phyloP scores from a whole-genome alignment of 495 filamentous ascomycete genomes.

The Penicillium tannophilum region DNA sequence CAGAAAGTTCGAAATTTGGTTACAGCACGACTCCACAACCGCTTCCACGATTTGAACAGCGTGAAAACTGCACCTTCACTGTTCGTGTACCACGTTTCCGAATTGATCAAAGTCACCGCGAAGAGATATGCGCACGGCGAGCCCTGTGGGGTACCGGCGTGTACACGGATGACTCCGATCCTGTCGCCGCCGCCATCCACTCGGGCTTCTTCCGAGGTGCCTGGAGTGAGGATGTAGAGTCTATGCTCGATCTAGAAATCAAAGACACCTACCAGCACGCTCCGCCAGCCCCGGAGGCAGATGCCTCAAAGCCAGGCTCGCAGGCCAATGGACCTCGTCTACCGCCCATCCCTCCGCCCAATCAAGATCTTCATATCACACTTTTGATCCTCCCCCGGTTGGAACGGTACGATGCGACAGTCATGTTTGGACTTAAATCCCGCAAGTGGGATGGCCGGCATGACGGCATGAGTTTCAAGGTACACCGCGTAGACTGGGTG shows the following conservation, averaged over 20 bases:
- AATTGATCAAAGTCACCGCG: slow-evolving; percentile 64
- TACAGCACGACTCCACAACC: slow-evolving; percentile 73
- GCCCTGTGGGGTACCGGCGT: slow-evolving; percentile 91
- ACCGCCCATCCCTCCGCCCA: slow-evolving; percentile 45
- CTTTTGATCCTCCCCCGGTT: slow-evolving; percentile 79
- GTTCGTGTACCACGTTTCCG: slow-evolving; percentile 82
- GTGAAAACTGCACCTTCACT: slow-evolving; percentile 89
- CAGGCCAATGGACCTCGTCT: slow-evolving; percentile 36
- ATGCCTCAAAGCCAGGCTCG: slow-evolving; percentile 13
- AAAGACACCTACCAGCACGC: slow-evolving; percentile 46
- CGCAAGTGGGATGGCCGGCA: slow-evolving; percentile 70
- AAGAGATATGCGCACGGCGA: slow-evolving; percentile 76
- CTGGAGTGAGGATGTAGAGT: slow-evolving; percentile 75
- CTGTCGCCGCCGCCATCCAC: slow-evolving; percentile 91
- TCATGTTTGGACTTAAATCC: slow-evolving; percentile 76
- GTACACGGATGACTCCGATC: slow-evolving; percentile 95
- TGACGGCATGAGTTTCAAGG: slow-evolving; percentile 88
- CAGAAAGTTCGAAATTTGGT: slow-evolving; percentile 59
- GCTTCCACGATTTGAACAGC: slow-evolving; percentile 75
- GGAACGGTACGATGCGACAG: slow-evolving; percentile 71
- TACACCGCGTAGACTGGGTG: slow-evolving; percentile 76
- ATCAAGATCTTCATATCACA: slow-evolving; percentile 81
- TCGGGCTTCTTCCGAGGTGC: slow-evolving; percentile 88
- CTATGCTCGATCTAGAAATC: slow-evolving; percentile 66
- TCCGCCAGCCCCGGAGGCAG: slow-evolving; percentile 20